Evolutionary conservation across 257 asterid genomes (phyloP).

Genomic region (Linaria vulgaris): DNA sequence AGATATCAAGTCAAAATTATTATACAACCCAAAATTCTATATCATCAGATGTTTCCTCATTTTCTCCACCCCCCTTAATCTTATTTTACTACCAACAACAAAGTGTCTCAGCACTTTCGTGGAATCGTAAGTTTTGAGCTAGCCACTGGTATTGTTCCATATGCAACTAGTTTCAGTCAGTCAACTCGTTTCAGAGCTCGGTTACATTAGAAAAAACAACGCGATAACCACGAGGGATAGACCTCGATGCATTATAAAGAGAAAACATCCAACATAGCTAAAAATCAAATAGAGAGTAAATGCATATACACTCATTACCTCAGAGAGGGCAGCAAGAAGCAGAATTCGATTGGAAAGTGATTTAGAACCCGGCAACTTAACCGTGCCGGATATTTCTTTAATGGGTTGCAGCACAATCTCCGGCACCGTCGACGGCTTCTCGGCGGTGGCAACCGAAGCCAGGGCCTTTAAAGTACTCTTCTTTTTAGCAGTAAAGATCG

Average conservation of each 20-base stretch:
- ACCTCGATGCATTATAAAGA: background rate
- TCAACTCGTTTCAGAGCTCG: too few species aligned
- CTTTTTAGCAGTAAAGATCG: constrained; percentile 40
- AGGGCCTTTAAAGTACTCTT: constrained; percentile 39
- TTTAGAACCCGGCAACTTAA: constrained; percentile 95
- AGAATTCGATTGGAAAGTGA: constrained; percentile 95
- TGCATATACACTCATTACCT: constrained; percentile 48
- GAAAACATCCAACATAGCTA: background rate
- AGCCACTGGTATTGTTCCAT: background rate
- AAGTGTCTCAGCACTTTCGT: background rate
- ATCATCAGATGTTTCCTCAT: too few species aligned
- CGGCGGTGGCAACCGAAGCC: constrained; percentile 74
- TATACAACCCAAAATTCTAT: background rate
- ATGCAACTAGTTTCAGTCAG: background rate
- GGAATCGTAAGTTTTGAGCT: too few species aligned
- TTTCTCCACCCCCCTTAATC: too few species aligned
- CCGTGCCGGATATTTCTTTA: constrained; percentile 82
- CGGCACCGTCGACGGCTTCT: constrained; percentile 73
- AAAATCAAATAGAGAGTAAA: constrained; percentile 12
- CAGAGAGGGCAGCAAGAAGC: constrained; percentile 94
- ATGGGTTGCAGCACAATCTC: constrained; percentile 91
- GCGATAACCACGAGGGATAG: too few species aligned
- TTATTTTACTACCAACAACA: too few species aligned
- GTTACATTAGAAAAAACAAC: too few species aligned
- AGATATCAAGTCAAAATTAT: background rate